Evolutionary conservation across 352 stramenopile genomes (phyloP), one percentile per base, ranked within the genome.

Genomic region (Aphanomyces stellatus): DNA sequence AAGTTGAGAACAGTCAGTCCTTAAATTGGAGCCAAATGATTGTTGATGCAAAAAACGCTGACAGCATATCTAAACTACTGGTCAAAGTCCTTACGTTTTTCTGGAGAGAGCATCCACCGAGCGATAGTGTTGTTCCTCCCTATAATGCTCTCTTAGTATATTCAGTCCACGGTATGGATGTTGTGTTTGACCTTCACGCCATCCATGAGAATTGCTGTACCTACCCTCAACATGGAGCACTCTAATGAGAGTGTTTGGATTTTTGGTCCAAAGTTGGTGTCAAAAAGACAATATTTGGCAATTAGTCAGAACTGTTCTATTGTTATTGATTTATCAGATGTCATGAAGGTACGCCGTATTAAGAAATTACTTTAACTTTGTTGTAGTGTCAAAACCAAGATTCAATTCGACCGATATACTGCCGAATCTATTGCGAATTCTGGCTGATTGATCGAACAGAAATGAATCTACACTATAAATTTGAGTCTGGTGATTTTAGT

Each of bases 391-490:
- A n/a, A n/a, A n/a, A n/a, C n/a, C n/a, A n/a, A n/a, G n/a, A n/a
- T n/a, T n/a, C n/a, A n/a, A n/a, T n/a, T n/a, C n/a, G n/a, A n/a
- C n/a, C n/a, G n/a, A n/a, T n/a, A n/a, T n/a, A n/a, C n/a, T n/a
- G n/a, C n/a, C n/a, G n/a, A n/a, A n/a, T 94, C 15, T 94, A 85
- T 60, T 85, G 74, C 5, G 83, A 94, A 56, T 94, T 92, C 68
- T 94, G 85, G 85, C 62, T 94, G 43, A 88, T 94, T 53, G 83
- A 94, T 60, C 81, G 85, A 28, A 90, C 85, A 17, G 84, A 75
- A 28, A 69, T 94, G 2, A 85, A 74, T 6, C 78, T 94, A 7
- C 73, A 76, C 13, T 89, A 88, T 62, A 84, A 88, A 51, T 11
- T 46, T 11, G n/a, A 46, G 0, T 46, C 37, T 46, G 11, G 13